Evolutionary conservation across 2,329 filamentous ascomycete genomes (phyloP).

Genomic region (Calonectria hawksworthii): DNA sequence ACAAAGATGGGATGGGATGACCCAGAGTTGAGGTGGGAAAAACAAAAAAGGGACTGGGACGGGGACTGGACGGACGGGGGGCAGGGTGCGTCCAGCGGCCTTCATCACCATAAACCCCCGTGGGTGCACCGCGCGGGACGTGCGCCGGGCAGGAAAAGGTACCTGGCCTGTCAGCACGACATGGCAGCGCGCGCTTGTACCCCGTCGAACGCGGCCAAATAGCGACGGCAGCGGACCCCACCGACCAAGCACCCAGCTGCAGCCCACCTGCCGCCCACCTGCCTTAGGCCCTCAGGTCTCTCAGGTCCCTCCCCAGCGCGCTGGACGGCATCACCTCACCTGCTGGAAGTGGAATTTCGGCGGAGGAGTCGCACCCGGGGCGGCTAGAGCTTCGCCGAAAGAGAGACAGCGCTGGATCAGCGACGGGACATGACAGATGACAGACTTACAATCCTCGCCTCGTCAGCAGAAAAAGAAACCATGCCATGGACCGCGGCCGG

Average conservation of each 20-base stretch:
- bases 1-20: slow-evolving; percentile 5
- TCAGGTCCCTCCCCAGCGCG: slow-evolving; percentile 4
- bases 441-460: not conserved
- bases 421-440: slow-evolving; percentile 12
- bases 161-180: not conserved
- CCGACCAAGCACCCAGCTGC: not conserved
- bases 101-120: not conserved
- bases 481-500: not conserved
- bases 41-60: not conserved
- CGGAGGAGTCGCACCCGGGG: slow-evolving; percentile 5
- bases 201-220: not conserved
- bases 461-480: slow-evolving; percentile 2
- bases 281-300: slow-evolving; percentile 1
- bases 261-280: not conserved
- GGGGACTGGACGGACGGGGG: not conserved
- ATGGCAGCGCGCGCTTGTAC: not conserved
- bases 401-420: slow-evolving; percentile 9
- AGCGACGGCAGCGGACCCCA: slow-evolving; percentile 5
- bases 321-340: not conserved
- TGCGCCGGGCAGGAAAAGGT: not conserved
- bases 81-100: slow-evolving; percentile 7
- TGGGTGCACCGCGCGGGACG: slow-evolving; percentile 5
- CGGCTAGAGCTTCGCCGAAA: slow-evolving; percentile 12
- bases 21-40: slow-evolving; percentile 5
- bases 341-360: slow-evolving; percentile 20